These are phyloP conservation scores for Xylaria sp. DNA, from an alignment of 2,329 filamentous ascomycete genomes.

Conservation along the genomic window DNA sequence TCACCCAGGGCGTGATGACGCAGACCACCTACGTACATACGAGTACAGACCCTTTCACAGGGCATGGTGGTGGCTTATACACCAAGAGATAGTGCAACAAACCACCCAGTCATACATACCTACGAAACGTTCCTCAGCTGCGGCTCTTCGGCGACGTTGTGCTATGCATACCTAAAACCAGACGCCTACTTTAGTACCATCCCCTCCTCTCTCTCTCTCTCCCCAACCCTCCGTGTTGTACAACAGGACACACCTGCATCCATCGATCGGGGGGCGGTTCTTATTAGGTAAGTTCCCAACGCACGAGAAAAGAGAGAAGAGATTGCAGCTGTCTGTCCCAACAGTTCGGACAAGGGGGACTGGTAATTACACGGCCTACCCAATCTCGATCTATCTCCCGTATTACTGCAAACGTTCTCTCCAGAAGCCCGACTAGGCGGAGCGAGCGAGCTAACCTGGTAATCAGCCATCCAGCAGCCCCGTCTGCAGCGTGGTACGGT, in stretches of 20 bases:
- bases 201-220: not conserved
- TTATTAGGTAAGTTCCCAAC: not conserved
- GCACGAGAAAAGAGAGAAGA: not conserved
- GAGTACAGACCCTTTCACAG: too few relatives aligned
- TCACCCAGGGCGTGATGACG: not conserved
- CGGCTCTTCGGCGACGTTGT: slow-evolving; percentile 7
- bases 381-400: too few relatives aligned
- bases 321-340: not conserved
- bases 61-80: too few relatives aligned
- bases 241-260: not conserved
- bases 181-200: too few relatives aligned
- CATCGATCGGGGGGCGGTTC: not conserved
- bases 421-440: too few relatives aligned
- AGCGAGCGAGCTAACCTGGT: too few relatives aligned
- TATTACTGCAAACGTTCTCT: too few relatives aligned
- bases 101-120: not conserved
- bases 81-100: not conserved
- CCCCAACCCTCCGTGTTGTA: not conserved
- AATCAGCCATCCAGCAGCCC: too few relatives aligned
- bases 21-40: not conserved
- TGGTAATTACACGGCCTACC: too few relatives aligned
- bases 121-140: slow-evolving; percentile 7
- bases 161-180: slow-evolving; percentile 1
- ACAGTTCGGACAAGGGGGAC: not conserved
- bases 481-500: too few relatives aligned